Evolutionary conservation across 768 basidiomycete genomes (phyloP).

Genomic region (Boletus vinaceobasis): DNA sequence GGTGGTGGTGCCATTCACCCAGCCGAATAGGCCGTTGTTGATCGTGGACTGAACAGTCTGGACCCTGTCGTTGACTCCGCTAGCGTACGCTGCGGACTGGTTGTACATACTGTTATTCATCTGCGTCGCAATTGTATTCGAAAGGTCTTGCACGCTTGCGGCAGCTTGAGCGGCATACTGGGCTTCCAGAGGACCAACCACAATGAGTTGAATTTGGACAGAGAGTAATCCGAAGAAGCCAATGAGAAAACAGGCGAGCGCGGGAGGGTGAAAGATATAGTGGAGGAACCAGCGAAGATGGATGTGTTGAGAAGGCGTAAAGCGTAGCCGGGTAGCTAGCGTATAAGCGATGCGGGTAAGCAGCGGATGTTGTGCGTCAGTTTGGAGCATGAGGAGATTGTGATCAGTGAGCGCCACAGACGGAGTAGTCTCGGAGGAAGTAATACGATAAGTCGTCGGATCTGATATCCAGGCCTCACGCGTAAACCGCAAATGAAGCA

Average conservation of each 20-base stretch:
- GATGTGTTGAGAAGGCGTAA: slow-evolving; percentile 60
- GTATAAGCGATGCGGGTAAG: slow-evolving; percentile 61
- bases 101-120: slow-evolving; percentile 84
- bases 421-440: slow-evolving; percentile 36
- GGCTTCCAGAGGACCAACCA: slow-evolving; percentile 67
- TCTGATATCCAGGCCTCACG: slow-evolving; percentile 77
- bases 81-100: slow-evolving; percentile 75
- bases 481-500: slow-evolving; percentile 60
- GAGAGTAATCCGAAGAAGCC: slow-evolving; percentile 88
- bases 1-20: slow-evolving; percentile 89
- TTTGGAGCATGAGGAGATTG: slow-evolving; percentile 73
- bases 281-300: slow-evolving; percentile 85
- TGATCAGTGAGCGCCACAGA: slow-evolving; percentile 64
- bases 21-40: slow-evolving; percentile 88
- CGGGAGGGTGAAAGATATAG: slow-evolving; percentile 90
- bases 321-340: slow-evolving; percentile 46
- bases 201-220: slow-evolving; percentile 82
- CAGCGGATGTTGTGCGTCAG: slow-evolving; percentile 68
- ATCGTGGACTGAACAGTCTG: slow-evolving; percentile 67
- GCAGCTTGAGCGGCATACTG: slow-evolving; percentile 65
- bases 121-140: slow-evolving; percentile 64
- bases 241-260: slow-evolving; percentile 86
- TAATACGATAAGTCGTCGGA: slow-evolving; percentile 52
- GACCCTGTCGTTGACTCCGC: slow-evolving; percentile 70
- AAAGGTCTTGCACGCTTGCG: slow-evolving; percentile 60